Evolutionary conservation across 2,329 filamentous ascomycete genomes (phyloP).

Genomic region (Pseudocercospora vitis): DNA sequence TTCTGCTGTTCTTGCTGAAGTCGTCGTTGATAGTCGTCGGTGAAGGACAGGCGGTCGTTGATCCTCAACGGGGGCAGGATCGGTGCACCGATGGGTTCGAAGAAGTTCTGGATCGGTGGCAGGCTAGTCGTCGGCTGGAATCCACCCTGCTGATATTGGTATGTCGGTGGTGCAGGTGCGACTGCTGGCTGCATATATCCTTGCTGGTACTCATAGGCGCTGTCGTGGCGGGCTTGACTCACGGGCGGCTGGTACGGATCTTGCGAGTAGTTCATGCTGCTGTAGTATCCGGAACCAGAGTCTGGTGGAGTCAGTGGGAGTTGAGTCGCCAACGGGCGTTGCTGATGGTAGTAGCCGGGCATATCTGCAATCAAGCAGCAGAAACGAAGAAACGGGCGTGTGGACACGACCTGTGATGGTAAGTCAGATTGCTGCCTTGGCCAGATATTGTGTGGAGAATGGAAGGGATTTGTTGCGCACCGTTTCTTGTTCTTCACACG

Average conservation of each 20-base stretch:
- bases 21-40: conserved; percentile 41
- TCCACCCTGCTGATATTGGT: conserved; percentile 34
- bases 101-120: conserved; percentile 41
- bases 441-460: conserved; percentile 6
- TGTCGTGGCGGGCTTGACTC: conserved; percentile 43
- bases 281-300: conserved; percentile 45
- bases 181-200: conserved; percentile 45
- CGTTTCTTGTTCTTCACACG: conserved; percentile 28
- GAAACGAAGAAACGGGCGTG: conserved; percentile 47
- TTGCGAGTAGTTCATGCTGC: conserved; percentile 48
- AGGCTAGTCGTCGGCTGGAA: conserved; percentile 35
- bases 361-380: conserved; percentile 43
- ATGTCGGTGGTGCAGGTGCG: conserved; percentile 34
- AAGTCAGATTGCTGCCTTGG: conserved; percentile 18
- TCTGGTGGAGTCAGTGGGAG: conserved; percentile 53
- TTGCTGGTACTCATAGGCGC: conserved; percentile 47
- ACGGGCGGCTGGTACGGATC: conserved; percentile 43
- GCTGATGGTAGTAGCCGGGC: conserved; percentile 53
- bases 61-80: conserved; percentile 51
- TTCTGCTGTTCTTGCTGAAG: conserved; percentile 42
- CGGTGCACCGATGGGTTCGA: conserved; percentile 47
- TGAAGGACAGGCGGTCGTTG: conserved; percentile 41
- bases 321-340: conserved; percentile 43
- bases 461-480: conserved; percentile 15
- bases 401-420: conserved; percentile 35